A percentile compares a stretch with the other conserved stretches of the same genome.
phyloP scores from a whole-genome alignment of 768 basidiomycete species.

The Amyloporia xantha region DNA sequence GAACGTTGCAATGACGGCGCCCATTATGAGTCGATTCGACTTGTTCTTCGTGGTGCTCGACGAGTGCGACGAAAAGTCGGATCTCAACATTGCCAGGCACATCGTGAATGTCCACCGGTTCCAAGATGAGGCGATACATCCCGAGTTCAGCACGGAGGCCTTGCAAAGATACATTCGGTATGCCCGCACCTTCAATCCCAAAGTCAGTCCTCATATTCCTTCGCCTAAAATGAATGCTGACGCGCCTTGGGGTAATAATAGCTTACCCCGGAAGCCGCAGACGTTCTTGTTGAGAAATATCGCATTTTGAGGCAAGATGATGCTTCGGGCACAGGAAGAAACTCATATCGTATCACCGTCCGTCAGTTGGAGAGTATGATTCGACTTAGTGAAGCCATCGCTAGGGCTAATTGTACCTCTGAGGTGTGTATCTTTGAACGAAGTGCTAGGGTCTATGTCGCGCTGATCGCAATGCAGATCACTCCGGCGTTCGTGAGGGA shows the following conservation, averaged over 20 bases:
- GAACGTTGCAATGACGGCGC: slow-evolving; percentile 96
- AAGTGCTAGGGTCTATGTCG: too few species aligned
- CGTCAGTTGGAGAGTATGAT: slow-evolving; percentile 99
- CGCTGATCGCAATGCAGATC: slow-evolving; percentile 51
- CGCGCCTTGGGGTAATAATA: slow-evolving; percentile 25
- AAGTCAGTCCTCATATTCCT: slow-evolving; percentile 43
- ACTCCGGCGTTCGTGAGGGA: slow-evolving; percentile 92
- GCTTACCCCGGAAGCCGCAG: slow-evolving; percentile 90
- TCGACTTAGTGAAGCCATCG: slow-evolving; percentile 94
- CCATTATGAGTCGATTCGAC: slow-evolving; percentile 99
- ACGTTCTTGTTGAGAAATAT: slow-evolving; percentile 93
- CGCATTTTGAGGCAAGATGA: slow-evolving; percentile 90
- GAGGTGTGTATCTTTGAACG: slow-evolving; percentile 60
- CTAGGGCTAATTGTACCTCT: slow-evolving; percentile 91
- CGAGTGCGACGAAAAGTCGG: slow-evolving; percentile 90
- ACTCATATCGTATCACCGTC: slow-evolving; percentile 96
- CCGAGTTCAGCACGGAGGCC: slow-evolving; percentile 96
- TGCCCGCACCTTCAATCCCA: slow-evolving; percentile 95
- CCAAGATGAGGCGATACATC: slow-evolving; percentile 89
- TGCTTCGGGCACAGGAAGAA: slow-evolving; percentile 76
- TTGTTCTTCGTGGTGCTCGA: slow-evolving; percentile 97
- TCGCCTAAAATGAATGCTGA: background rate
- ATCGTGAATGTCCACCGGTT: slow-evolving; percentile 98
- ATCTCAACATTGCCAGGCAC: slow-evolving; percentile 90
- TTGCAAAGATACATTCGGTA: slow-evolving; percentile 96